These are phyloP conservation scores for Triadica sebifera DNA, from an alignment of 345 rosid genomes.

Conservation along the genomic window DNA sequence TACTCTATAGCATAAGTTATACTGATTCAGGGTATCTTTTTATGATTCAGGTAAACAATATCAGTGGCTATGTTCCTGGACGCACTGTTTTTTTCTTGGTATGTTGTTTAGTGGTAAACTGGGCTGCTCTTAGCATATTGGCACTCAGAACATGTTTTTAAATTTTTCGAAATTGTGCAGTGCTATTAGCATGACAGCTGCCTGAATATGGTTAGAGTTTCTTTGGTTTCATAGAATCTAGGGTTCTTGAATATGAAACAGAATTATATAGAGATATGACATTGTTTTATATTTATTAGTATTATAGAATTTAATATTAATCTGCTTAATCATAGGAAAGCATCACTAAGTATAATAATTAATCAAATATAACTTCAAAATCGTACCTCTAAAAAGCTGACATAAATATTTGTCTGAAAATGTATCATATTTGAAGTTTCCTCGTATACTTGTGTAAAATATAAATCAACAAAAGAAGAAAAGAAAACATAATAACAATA, in stretches of 20 bases:
- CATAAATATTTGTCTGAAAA: not conserved
- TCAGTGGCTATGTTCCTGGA: conserved; percentile 99
- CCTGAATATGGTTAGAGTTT: not conserved
- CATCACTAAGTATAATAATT: not conserved
- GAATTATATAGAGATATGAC: not conserved
- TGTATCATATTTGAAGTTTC: not conserved
- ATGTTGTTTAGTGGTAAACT: conserved; percentile 23
- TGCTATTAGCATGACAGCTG: no score
- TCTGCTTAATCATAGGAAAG: not conserved
- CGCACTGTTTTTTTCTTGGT: conserved; percentile 98
- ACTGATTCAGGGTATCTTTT: not conserved
- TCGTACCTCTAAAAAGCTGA: not conserved
- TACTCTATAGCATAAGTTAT: not conserved
- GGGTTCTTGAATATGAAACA: not conserved
- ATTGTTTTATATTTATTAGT: not conserved
- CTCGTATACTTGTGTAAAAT: not conserved
- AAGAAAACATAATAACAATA: not conserved
- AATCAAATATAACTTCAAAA: not conserved
- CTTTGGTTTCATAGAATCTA: not conserved
- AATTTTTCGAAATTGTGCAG: not conserved
- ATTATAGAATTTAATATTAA: not conserved
- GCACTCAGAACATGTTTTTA: no score
- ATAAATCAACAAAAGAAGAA: not conserved
- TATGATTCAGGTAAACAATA: conserved; percentile 82
- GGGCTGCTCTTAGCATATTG: conserved; percentile 1